phyloP scores from a whole-genome alignment of 1,284 basidiomycete species.

The Agroathelia rolfsii region DNA sequence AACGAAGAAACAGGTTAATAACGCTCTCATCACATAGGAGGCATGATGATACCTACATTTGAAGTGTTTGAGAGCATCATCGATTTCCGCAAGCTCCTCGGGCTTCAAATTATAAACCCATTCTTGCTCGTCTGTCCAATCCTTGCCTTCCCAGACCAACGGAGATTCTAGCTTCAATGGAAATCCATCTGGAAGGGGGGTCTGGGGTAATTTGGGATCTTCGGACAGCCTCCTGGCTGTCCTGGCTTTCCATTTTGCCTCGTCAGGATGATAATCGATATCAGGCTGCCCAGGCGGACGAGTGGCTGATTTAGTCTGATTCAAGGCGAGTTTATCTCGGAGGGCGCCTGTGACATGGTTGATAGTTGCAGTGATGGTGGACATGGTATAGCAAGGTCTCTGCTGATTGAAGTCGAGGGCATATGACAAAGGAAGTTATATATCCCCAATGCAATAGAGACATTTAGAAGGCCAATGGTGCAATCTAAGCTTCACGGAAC shows the following conservation, averaged over 20 bases:
- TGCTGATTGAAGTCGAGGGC: too few relatives aligned
- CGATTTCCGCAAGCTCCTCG: conserved; percentile 26
- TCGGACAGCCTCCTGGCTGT: conserved; percentile 1
- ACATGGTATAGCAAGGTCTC: too few relatives aligned
- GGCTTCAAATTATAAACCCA: conserved; percentile 29
- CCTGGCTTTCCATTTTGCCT: conserved; percentile 3
- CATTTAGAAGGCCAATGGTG: too few relatives aligned
- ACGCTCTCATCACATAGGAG: too few relatives aligned
- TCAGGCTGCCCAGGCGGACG: background rate
- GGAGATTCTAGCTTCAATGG: conserved; percentile 25
- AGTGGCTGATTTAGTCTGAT: too few relatives aligned
- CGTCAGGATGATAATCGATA: conserved; percentile 4
- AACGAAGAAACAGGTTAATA: too few relatives aligned
- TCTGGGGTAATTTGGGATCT: conserved; percentile 20
- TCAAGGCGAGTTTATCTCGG: too few relatives aligned
- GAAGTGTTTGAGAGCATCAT: conserved; percentile 27
- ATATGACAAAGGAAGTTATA: too few relatives aligned
- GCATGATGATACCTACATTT: conserved; percentile 26
- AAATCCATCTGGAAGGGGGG: conserved; percentile 25
- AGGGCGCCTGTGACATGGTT: too few relatives aligned
- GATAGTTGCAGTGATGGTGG: too few relatives aligned
- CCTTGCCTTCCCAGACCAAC: conserved; percentile 32
- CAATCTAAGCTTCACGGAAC: too few relatives aligned
- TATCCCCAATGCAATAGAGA: too few relatives aligned
- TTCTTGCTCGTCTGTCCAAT: conserved; percentile 29